Base-by-base conservation (phyloP, 495 filamentous ascomycete genomes). In the Penicillium diatomitis region DNA sequence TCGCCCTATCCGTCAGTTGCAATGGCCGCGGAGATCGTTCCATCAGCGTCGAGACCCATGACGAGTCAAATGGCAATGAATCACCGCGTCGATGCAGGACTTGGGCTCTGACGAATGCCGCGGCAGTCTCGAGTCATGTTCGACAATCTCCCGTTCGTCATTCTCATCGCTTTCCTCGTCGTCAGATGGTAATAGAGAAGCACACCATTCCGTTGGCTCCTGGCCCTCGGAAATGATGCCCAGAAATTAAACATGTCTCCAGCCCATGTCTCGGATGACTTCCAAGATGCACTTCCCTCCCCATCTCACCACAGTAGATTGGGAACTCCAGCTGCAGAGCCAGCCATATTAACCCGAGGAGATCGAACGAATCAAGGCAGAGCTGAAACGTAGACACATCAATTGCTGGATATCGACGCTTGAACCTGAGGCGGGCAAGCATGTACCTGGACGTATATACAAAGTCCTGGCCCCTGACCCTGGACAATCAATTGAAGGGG, bases 271-370 rank as follows among this genome's bases (percentile, higher is more conserved):
- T 1, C 20, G 20, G 20, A 20, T 20, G 20, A 20, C 20, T 20
- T 20, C 20, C 20, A 20, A 20, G 20, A 20, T 20, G 20, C 20
- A 20, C 20, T 20, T 20, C 20, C 20, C 20, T 20, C 20, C 20
- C 20, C 20, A 0, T 20, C 20, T 20, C 20, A 20, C 20, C 20
- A 20, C 20, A 20, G 20, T 20, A 20, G 20, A 20, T 20, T 72
- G 67, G 70, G 60, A 62, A 42, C 47, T 71, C 31, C 55, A 62
- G 32, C 48, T 74, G 38, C 68, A 68, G 33, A 54, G 56, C 20
- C 68, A 71, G 57, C 55, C 60, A 39, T 71, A 71, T 48, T 72
- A 71, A 53, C 39, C 52, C 10, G 52, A 64, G 36, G 68, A 70
- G 56, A 41, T 70, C 38, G 47, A 49, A 29, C 55, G 46, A 12